These are phyloP conservation scores for Chaetoscypha palmicola DNA, from an alignment of 2,329 filamentous ascomycete genomes.

Conservation along the genomic window DNA sequence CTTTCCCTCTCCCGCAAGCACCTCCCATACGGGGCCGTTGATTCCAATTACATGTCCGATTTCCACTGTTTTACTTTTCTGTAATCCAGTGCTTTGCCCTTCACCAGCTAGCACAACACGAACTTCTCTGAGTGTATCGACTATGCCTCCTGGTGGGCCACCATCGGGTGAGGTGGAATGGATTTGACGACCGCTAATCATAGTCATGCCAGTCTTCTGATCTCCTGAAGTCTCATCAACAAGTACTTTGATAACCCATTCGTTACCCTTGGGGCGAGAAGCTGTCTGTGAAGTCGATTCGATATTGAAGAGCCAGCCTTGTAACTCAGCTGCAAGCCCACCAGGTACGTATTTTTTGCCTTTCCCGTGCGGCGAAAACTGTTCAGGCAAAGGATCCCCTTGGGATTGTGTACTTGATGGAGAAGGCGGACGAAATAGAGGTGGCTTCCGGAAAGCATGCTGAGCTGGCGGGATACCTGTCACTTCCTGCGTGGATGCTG, in stretches of 20 bases:
- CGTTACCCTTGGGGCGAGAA: conserved; percentile 14
- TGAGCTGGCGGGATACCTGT: neutral
- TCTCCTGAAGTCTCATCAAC: conserved; percentile 26
- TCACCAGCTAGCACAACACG: conserved; percentile 30
- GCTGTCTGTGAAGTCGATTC: conserved; percentile 18
- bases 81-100: conserved; percentile 20
- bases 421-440: conserved; percentile 29
- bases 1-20: conserved; percentile 25
- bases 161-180: conserved; percentile 6
- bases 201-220: conserved; percentile 22
- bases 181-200: conserved; percentile 25
- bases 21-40: conserved; percentile 31
- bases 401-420: conserved; percentile 11
- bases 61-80: conserved; percentile 22
- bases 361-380: conserved; percentile 46
- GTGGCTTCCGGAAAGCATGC: conserved; percentile 28
- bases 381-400: conserved; percentile 38
- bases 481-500: conserved; percentile 16
- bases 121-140: conserved; percentile 16
- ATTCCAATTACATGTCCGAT: conserved; percentile 26
- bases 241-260: conserved; percentile 26
- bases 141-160: conserved; percentile 8
- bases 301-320: conserved; percentile 43
- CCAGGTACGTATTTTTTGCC: conserved; percentile 41
- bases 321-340: conserved; percentile 42